These are phyloP conservation scores for Kodamaea anthophila DNA, from an alignment of 1,139 yeast genomes.

Conservation along the genomic window DNA sequence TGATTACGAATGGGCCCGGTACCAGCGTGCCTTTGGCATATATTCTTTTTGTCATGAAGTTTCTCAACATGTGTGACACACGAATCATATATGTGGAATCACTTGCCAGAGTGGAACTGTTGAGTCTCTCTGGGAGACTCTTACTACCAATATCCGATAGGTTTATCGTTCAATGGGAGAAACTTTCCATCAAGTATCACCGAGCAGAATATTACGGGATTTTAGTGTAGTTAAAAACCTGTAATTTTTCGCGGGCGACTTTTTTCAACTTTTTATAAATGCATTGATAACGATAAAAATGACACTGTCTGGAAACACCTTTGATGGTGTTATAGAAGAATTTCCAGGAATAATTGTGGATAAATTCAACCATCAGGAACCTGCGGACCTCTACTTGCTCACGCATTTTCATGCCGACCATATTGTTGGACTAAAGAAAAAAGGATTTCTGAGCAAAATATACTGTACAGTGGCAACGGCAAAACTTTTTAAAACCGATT, in stretches of 20 bases:
- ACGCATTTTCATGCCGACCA: constrained; percentile 60
- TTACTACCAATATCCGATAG: constrained; percentile 67
- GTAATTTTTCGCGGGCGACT: too few species aligned
- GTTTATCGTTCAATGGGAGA: constrained; percentile 89
- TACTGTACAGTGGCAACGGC: constrained; percentile 48
- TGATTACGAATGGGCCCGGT: constrained; percentile 91
- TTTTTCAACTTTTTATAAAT: neutral
- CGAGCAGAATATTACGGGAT: constrained; percentile 76
- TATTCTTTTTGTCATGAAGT: constrained; percentile 48
- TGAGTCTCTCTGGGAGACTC: constrained; percentile 74
- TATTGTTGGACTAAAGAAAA: constrained; percentile 40
- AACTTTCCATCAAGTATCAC: constrained; percentile 45
- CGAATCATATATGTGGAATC: constrained; percentile 79
- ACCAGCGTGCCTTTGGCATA: constrained; percentile 77
- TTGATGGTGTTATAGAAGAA: constrained; percentile 26
- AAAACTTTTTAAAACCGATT: constrained; percentile 21
- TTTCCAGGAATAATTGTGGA: constrained; percentile 39
- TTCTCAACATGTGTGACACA: constrained; percentile 46
- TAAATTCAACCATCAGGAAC: constrained; percentile 25
- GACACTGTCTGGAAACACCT: constrained; percentile 17
- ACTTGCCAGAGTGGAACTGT: constrained; percentile 70
- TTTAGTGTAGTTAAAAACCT: constrained; percentile 51
- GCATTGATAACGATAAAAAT: too few species aligned
- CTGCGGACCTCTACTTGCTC: constrained; percentile 28
- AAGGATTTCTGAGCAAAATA: constrained; percentile 35